Conservation (phyloP, 2,329 filamentous ascomycete species). For the Diplodia scrobiculata region DNA sequence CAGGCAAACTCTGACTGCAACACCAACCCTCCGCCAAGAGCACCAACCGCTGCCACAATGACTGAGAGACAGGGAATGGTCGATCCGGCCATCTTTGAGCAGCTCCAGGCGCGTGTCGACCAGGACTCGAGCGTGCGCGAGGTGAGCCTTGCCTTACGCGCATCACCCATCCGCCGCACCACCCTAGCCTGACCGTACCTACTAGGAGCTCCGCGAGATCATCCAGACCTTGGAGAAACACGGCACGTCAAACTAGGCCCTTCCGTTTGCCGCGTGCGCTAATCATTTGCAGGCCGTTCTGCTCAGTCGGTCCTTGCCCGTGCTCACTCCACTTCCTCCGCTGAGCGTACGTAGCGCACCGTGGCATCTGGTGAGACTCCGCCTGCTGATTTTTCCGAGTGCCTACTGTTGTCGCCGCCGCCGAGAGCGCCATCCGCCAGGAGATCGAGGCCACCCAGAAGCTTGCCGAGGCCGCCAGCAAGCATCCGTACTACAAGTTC, state of each 20-base stretch:
- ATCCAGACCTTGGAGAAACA: constrained; percentile 80
- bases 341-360: constrained; percentile 55
- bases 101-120: constrained; percentile 85
- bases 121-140: constrained; percentile 82
- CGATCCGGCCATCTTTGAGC: constrained; percentile 80
- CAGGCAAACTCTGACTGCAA: constrained; percentile 29
- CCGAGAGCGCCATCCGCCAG: constrained; percentile 69
- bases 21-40: constrained; percentile 18
- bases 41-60: constrained; percentile 34
- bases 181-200: constrained; percentile 31
- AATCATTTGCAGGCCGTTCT: constrained; percentile 60
- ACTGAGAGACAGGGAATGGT: constrained; percentile 58
- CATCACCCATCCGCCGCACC: not conserved
- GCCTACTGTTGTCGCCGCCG: constrained; percentile 66
- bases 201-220: constrained; percentile 72
- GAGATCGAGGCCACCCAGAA: constrained; percentile 71
- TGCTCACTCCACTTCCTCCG: constrained; percentile 81
- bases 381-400: constrained; percentile 54
- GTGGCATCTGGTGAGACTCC: not conserved
- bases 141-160: constrained; percentile 44
- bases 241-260: constrained; percentile 45
- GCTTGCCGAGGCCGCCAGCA: constrained; percentile 72
- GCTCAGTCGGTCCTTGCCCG: constrained; percentile 82
- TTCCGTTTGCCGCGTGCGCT: not conserved
- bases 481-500: constrained; percentile 98